Evolutionary conservation across 2,329 filamentous ascomycete species (phyloP), one percentile per base, ranked within the genome.

Genomic region (Reticulascus tulasneorum): DNA sequence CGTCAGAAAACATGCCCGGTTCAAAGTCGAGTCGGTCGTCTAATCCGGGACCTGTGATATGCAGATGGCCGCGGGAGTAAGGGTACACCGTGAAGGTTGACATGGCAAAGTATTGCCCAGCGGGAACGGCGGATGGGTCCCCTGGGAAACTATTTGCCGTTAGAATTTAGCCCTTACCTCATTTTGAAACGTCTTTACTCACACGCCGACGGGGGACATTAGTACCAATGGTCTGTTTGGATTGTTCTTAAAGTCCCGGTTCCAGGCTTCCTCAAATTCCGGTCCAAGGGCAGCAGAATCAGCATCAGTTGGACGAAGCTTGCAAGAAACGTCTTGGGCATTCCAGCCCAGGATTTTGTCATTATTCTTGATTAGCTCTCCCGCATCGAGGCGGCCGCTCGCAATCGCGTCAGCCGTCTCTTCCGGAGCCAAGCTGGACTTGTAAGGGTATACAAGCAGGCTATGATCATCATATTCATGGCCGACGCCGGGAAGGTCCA

Each of bases 31-130:
- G 57, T 1, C 63, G 55, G 17, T 72, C 66, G 8, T 57, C 48
- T 4, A 67, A 43, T 1, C 57, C 48, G 4, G 63, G 55, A 1
- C 65, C 63, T 1, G 64, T 69, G 49, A 83, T 79, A 58, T 84
- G 79, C 38, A 82, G 68, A 37, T 67, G 64, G 3, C 79, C 79
- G 0, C 77, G 71, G 2, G 76, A 82, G 50, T 71, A 76, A 0
- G 79, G 79, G 49, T 83, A 80, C 0, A 66, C 66, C 1, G 71
- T 76, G 55, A 75, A 82, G 4, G 63, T 63, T 1, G 63, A 71
- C 10, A 71, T 52, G 1, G 69, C 68, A 20, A 78, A 57, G 44
- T 80, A 80, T 43, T 80, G 72, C 28, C 47, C 54, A 0, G 48
- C 43, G 0, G 58, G 55, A 2, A 69, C 47, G 3, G 51, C 47